Conservation (phyloP, 805 yeast genomes). For the Teunomyces atbi region DNA sequence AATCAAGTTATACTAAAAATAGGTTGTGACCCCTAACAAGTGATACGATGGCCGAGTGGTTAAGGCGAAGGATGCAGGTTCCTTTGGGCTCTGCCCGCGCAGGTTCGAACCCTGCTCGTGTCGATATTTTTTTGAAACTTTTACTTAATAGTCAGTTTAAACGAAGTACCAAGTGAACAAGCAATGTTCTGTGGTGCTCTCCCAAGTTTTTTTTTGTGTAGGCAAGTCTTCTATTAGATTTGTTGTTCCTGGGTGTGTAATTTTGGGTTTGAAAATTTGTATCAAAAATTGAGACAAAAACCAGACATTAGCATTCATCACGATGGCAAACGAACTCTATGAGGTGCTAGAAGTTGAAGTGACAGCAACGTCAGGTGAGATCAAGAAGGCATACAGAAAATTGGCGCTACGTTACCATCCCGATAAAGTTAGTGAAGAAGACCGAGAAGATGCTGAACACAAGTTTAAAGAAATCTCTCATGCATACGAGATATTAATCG, state of each 20-base stretch:
- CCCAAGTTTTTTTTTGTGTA: too few relatives aligned
- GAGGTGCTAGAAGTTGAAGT: conserved; percentile 67
- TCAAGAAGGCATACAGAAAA: conserved; percentile 80
- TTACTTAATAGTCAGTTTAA: neutral
- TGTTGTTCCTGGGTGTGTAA: neutral
- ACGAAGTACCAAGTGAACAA: neutral
- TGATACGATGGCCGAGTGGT: conserved; percentile 71
- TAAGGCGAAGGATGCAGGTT: conserved; percentile 75
- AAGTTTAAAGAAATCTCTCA: conserved; percentile 79
- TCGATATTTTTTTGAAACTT: conserved; percentile 42
- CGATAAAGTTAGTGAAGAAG: conserved; percentile 72
- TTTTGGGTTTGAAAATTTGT: neutral
- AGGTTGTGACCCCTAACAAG: neutral
- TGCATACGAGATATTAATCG: conserved; percentile 82
- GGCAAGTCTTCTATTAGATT: neutral
- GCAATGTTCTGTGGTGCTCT: too few relatives aligned
- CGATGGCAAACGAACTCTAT: conserved; percentile 37
- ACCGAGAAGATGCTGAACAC: conserved; percentile 66
- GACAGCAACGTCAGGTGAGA: conserved; percentile 67
- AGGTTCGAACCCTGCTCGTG: conserved; percentile 79
- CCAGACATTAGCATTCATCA: neutral
- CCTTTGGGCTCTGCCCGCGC: conserved; percentile 78
- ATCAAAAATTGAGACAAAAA: conserved; percentile 2
- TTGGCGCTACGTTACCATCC: conserved; percentile 86
- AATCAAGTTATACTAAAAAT: neutral